phyloP scores from a whole-genome alignment of 1,139 yeast species.

The Taphrina communis region DNA sequence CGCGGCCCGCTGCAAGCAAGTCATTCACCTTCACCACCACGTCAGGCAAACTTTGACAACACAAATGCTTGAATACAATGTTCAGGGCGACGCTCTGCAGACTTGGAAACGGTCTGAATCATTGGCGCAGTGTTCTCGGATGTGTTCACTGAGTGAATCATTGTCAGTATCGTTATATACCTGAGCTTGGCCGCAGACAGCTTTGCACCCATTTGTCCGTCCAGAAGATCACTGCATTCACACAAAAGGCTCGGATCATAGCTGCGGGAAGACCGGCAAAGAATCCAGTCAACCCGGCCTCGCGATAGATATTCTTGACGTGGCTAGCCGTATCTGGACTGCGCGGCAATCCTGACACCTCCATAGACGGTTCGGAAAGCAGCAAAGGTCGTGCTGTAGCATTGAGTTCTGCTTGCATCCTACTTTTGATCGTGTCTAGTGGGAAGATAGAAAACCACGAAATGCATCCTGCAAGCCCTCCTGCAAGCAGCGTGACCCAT shows the following conservation, averaged over 20 bases:
- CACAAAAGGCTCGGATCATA: constrained; percentile 47
- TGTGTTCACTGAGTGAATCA: too few relatives aligned
- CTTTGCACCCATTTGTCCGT: constrained; percentile 42
- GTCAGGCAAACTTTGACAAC: too few relatives aligned
- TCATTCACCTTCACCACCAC: too few relatives aligned
- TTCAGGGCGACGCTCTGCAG: too few relatives aligned
- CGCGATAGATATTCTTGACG: constrained; percentile 42
- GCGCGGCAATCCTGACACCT: too few relatives aligned
- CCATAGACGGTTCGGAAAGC: background rate
- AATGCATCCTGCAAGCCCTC: constrained; percentile 47
- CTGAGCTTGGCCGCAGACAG: constrained; percentile 1
- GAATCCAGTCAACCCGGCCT: constrained; percentile 44
- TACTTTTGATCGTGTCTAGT: constrained; percentile 47
- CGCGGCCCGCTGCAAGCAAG: too few relatives aligned
- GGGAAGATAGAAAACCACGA: constrained; percentile 48
- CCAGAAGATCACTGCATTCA: constrained; percentile 47
- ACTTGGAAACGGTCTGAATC: too few relatives aligned
- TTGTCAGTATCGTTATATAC: background rate
- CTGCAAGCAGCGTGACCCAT: constrained; percentile 44
- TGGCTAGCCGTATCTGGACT: background rate
- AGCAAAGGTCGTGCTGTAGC: constrained; percentile 5
- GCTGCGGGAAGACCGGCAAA: constrained; percentile 46
- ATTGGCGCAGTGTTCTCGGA: too few relatives aligned
- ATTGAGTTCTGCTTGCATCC: constrained; percentile 44
- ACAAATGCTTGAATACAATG: too few relatives aligned